phyloP scores from a whole-genome alignment of 1,284 basidiomycete genomes.

The Abortiporus biennis region DNA sequence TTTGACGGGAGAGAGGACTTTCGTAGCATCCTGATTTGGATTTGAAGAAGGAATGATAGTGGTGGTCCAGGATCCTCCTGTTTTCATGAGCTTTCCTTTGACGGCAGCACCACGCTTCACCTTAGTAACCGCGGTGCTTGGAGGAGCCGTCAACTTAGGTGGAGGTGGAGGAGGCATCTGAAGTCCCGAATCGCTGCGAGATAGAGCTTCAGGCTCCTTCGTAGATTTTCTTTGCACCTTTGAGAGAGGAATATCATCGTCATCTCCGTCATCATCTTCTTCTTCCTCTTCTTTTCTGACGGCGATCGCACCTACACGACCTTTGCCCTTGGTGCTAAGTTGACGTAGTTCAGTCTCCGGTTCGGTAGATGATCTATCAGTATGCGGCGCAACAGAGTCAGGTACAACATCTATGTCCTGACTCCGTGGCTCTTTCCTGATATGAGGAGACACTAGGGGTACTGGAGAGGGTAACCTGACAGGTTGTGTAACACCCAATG shows the following conservation, averaged over 20 bases:
- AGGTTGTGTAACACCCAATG: slow-evolving; percentile 1
- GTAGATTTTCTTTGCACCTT: neutral
- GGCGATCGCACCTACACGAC: neutral
- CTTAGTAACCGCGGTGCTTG: neutral
- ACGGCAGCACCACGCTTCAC: too few relatives aligned
- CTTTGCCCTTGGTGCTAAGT: neutral
- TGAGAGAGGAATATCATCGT: slow-evolving; percentile 18
- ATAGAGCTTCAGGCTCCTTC: neutral
- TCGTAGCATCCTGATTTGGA: slow-evolving; percentile 2
- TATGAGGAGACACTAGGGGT: too few relatives aligned
- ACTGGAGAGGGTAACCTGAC: slow-evolving; percentile 9
- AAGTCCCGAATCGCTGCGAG: neutral
- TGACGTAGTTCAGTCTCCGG: neutral
- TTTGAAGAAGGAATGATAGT: slow-evolving; percentile 49
- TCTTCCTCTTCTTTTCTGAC: slow-evolving; percentile 1
- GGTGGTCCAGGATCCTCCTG: slow-evolving; percentile 2
- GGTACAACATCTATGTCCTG: slow-evolving; percentile 18
- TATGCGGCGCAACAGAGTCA: slow-evolving; percentile 21
- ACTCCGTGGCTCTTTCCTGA: slow-evolving; percentile 1
- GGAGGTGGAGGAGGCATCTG: slow-evolving; percentile 1
- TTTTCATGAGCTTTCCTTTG: too few relatives aligned
- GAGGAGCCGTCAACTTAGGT: slow-evolving; percentile 6
- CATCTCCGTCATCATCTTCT: slow-evolving; percentile 10
- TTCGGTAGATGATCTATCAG: neutral
- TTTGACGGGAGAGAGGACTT: too few relatives aligned